phyloP scores from a whole-genome alignment of 1,284 basidiomycete species.

The Cryptococcus sp. region DNA sequence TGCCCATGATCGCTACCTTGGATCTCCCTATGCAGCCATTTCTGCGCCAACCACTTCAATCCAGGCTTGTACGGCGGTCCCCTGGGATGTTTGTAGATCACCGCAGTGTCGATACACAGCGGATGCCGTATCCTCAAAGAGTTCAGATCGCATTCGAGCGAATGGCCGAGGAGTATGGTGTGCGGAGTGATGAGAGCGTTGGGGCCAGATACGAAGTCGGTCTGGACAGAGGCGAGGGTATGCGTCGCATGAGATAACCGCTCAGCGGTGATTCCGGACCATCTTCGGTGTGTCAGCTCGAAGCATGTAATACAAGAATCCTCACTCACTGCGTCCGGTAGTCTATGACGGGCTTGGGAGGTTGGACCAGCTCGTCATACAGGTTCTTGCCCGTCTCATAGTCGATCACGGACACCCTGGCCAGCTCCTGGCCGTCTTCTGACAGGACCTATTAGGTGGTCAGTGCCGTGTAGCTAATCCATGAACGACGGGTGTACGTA shows the following conservation, averaged over 20 bases:
- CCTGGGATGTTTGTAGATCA: slow-evolving; percentile 84
- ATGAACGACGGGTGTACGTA: slow-evolving; percentile 47
- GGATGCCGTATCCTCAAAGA: slow-evolving; percentile 81
- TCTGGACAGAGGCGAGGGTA: slow-evolving; percentile 73
- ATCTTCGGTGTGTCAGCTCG: slow-evolving; percentile 58
- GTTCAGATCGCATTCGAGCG: slow-evolving; percentile 84
- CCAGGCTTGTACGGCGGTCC: slow-evolving; percentile 87
- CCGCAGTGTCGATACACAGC: slow-evolving; percentile 81
- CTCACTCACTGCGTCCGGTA: slow-evolving; percentile 77
- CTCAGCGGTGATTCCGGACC: slow-evolving; percentile 84
- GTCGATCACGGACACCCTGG: slow-evolving; percentile 79
- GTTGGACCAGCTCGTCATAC: slow-evolving; percentile 85
- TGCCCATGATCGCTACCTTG: slow-evolving; percentile 76
- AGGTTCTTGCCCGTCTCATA: slow-evolving; percentile 68
- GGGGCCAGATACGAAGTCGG: slow-evolving; percentile 62
- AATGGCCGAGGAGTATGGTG: slow-evolving; percentile 89
- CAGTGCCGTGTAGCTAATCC: slow-evolving; percentile 15
- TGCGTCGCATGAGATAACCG: slow-evolving; percentile 69
- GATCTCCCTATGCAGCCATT: slow-evolving; percentile 83
- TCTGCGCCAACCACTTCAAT: slow-evolving; percentile 86
- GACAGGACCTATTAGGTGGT: slow-evolving; percentile 53
- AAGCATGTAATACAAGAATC: neutral
- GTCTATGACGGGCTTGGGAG: slow-evolving; percentile 74
- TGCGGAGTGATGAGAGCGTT: slow-evolving; percentile 60
- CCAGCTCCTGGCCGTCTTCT: slow-evolving; percentile 81